Percentiles rank a stretch among this genome's conserved stretches.
phyloP scores from a whole-genome alignment of 2,329 filamentous ascomycete genomes.

The Cryphonectria radicalis region DNA sequence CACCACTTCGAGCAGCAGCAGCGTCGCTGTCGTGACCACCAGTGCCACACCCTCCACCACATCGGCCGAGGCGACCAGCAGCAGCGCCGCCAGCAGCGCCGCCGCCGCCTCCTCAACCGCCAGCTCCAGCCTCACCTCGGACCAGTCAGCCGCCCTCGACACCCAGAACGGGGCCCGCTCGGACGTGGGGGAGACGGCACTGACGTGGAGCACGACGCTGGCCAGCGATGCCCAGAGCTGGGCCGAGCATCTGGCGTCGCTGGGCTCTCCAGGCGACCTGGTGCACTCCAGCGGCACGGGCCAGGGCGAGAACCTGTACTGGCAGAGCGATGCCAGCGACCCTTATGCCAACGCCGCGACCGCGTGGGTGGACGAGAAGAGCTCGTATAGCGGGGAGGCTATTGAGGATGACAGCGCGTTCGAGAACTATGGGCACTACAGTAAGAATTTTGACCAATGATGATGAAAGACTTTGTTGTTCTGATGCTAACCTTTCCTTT shows the following conservation, averaged over 20 bases:
- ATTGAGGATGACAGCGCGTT: conserved; percentile 29
- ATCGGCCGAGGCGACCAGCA: neutral
- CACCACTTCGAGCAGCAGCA: neutral
- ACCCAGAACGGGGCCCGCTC: conserved; percentile 30
- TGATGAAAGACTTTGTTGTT: neutral
- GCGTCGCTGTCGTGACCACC: conserved; percentile 12
- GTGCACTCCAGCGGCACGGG: conserved; percentile 17
- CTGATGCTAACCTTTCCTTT: neutral
- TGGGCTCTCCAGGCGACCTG: conserved; percentile 23
- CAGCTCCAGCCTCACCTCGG: conserved; percentile 21
- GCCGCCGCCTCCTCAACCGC: conserved; percentile 5
- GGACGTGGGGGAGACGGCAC: conserved; percentile 22
- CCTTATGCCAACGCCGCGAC: conserved; percentile 27
- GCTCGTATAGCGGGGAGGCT: conserved; percentile 30
- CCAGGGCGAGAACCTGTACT: conserved; percentile 33
- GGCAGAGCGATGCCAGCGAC: conserved; percentile 21
- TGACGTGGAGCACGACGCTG: conserved; percentile 30
- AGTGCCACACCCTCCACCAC: conserved; percentile 3
- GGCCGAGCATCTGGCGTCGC: conserved; percentile 29
- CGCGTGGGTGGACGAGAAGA: conserved; percentile 31
- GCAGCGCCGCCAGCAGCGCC: neutral
- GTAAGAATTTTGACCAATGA: conserved; percentile 5
- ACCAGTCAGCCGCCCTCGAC: conserved; percentile 26
- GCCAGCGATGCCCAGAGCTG: conserved; percentile 29
- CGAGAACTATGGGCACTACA: conserved; percentile 32